Conservation (phyloP, 2,329 filamentous ascomycete species). For the Exophiala phaeomuriformis region DNA sequence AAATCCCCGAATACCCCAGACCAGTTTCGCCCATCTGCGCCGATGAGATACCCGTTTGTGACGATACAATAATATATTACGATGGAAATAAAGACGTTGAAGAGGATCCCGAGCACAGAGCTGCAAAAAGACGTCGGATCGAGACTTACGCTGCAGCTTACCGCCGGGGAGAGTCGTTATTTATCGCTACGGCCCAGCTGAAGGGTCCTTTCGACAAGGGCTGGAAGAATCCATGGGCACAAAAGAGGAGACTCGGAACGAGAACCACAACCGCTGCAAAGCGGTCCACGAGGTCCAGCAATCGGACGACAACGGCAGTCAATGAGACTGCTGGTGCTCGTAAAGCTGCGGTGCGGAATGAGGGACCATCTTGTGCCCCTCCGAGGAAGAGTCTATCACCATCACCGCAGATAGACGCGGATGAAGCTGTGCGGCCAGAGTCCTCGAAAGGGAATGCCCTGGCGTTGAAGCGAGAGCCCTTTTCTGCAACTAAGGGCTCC, state of each 20-base stretch:
- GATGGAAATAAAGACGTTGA: conserved; percentile 7
- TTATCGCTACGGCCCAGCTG: conserved; percentile 41
- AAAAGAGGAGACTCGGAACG: conserved; percentile 10
- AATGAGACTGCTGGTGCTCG: not conserved
- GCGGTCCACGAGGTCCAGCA: not conserved
- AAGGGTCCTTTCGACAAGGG: conserved; percentile 39
- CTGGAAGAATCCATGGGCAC: conserved; percentile 43
- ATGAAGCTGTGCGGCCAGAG: not conserved
- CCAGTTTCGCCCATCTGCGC: conserved; percentile 20
- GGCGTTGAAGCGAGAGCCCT: not conserved
- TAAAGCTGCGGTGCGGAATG: not conserved
- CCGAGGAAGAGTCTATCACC: not conserved
- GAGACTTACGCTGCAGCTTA: conserved; percentile 38
- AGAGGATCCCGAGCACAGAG: conserved; percentile 17
- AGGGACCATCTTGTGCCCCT: no score
- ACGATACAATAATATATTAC: conserved; percentile 20
- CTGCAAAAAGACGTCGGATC: conserved; percentile 38
- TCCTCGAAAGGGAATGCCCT: not conserved
- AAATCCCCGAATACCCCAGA: conserved; percentile 21
- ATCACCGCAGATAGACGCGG: not conserved
- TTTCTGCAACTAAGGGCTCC: no score
- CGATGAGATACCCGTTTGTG: conserved; percentile 19
- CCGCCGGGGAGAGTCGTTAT: conserved; percentile 37
- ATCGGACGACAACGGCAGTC: not conserved
- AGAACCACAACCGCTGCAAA: no score